Evolutionary conservation across 805 yeast genomes (phyloP).

Genomic region (Ogataea pignaliae): DNA sequence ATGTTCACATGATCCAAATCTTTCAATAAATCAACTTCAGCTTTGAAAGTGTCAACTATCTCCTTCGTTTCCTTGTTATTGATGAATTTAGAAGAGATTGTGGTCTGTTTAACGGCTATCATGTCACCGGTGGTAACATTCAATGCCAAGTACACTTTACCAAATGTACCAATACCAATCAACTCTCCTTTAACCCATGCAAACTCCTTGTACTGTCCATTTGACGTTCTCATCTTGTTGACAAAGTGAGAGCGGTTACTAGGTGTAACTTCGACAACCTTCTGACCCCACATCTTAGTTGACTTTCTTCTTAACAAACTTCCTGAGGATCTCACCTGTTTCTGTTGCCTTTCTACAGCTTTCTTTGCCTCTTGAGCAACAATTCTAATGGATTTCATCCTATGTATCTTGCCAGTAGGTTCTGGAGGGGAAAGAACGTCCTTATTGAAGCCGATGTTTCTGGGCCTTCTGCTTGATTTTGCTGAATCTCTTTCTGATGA

Average conservation of each 20-base stretch:
- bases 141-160: conserved; percentile 85
- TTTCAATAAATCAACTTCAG: conserved; percentile 91
- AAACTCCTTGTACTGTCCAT: conserved; percentile 75
- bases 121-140: conserved; percentile 97
- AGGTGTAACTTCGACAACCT: conserved; percentile 84
- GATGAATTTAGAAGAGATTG: conserved; percentile 44
- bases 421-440: conserved; percentile 36
- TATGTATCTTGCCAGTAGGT: conserved; percentile 39
- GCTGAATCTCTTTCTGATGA: not conserved
- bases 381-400: conserved; percentile 88
- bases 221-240: conserved; percentile 58
- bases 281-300: conserved; percentile 98
- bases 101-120: conserved; percentile 97
- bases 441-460: conserved; percentile 23
- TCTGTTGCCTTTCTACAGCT: conserved; percentile 40
- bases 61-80: conserved; percentile 46
- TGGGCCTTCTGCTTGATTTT: no score
- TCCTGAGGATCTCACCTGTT: conserved; percentile 8
- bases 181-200: conserved; percentile 98
- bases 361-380: conserved; percentile 89
- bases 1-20: conserved; percentile 91
- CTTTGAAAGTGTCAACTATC: conserved; percentile 75
- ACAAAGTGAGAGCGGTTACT: conserved; percentile 57
- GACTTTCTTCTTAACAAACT: conserved; percentile 62
- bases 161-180: conserved; percentile 95